Base-by-base conservation (phyloP, 306 rosid genomes). In the Fragaria nilgerrensis region DNA sequence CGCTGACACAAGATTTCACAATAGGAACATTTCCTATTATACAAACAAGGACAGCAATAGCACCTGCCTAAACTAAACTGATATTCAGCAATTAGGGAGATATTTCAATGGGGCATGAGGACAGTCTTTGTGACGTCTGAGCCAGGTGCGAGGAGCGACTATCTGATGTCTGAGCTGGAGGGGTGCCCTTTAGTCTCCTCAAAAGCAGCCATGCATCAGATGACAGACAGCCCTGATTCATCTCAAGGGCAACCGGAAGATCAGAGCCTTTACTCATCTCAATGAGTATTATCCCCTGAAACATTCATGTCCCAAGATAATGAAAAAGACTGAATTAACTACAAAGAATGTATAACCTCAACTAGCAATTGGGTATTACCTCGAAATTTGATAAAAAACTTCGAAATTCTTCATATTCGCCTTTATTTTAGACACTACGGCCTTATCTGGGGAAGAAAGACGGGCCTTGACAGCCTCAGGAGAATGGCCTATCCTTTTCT, bases 191-290 rank as follows among this genome's bases (percentile, higher is more conserved):
- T 58, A 92, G 68, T 81, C 98, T 87, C 77, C 89, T 85, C 80
- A 94, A 78, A 82, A 94, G 98, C 80, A 87, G 80, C 92, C 86
- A 73, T 6, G 91, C 96, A 85, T 92, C 97, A 75, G 96, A 86
- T 62, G 74, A 81, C 39, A 81, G 78, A 83, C 92, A 92, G 22
- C 98, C 97, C 88, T 88, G 88, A 61, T 68, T 80, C 96, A 95
- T 90, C 80, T 90, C 97, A 34, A 90, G 78, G 50, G 89, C 93
- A 75, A 89, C 62, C 48, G 98, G 97, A 80, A 87, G 79, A 49
- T 82, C 67, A 73, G 82, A 81, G 39, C 68, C 74, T 68, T 73
- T 77, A 77, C 83, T 92, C 68, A 92, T 85, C 79, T 95, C 93
- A 53, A 92, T 71, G 72, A 84, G 90, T 81, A 95, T 88, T 82